A percentile compares a stretch with the other conserved stretches of the same genome.
These are phyloP conservation scores for Aspergillus intermedius DNA, from an alignment of 2,329 filamentous ascomycete species.

Conservation along the genomic window DNA sequence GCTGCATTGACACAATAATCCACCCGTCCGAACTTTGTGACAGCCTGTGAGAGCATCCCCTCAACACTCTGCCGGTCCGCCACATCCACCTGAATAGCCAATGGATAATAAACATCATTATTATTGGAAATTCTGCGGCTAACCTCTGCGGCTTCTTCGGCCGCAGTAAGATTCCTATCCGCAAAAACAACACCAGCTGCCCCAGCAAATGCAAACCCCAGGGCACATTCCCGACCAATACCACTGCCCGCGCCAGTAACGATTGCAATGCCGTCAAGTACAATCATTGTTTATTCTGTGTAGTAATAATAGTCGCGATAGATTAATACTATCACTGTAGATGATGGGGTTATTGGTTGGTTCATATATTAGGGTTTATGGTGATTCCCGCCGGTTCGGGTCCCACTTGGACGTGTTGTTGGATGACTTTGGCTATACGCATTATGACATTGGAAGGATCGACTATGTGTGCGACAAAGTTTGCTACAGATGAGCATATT, in stretches of 20 bases:
- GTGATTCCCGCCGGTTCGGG: too few species aligned
- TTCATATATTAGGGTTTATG: too few species aligned
- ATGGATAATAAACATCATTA: constrained; percentile 12
- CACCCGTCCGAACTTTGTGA: constrained; percentile 17
- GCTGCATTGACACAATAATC: constrained; percentile 21
- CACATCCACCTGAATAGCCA: constrained; percentile 21
- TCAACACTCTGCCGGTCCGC: constrained; percentile 14
- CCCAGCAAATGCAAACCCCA: constrained; percentile 16
- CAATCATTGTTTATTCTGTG: not conserved
- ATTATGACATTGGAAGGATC: too few species aligned
- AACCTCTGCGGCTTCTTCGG: constrained; percentile 14
- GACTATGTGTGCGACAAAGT: too few species aligned
- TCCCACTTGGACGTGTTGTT: too few species aligned
- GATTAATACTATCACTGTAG: too few species aligned
- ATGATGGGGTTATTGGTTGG: too few species aligned
- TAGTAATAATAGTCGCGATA: too few species aligned
- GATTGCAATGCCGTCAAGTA: constrained; percentile 5
- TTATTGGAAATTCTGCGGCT: constrained; percentile 19
- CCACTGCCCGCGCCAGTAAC: constrained; percentile 10
- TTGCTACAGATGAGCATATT: too few species aligned
- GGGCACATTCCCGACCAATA: constrained; percentile 7
- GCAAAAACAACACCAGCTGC: constrained; percentile 17
- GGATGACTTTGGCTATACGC: too few species aligned
- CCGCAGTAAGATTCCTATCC: constrained; percentile 15
- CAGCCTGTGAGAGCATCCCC: constrained; percentile 14